phyloP scores from a whole-genome alignment of 345 rosid species.

The Turnera subulata region DNA sequence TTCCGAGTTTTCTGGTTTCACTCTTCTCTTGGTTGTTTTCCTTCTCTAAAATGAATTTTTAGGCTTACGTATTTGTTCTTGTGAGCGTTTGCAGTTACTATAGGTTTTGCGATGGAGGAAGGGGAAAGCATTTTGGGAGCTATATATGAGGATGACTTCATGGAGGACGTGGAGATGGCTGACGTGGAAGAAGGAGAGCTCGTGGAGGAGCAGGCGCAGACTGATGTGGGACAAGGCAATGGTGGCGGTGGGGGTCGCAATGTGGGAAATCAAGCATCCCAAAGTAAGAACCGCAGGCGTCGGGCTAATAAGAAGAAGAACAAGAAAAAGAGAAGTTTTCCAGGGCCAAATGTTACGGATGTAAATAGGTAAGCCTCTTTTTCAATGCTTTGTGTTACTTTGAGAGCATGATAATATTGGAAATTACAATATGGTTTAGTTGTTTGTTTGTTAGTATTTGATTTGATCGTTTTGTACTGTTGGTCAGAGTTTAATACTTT shows the following conservation, averaged over 20 bases:
- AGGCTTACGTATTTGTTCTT: no score
- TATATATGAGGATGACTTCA: slow-evolving; percentile 38
- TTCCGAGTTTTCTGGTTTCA: no score
- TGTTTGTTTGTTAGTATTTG: background rate
- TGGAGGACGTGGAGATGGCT: slow-evolving; percentile 69
- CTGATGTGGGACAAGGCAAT: slow-evolving; percentile 17
- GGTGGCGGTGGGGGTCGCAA: slow-evolving; percentile 10
- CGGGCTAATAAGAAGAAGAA: slow-evolving; percentile 47
- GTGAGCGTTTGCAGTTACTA: no score
- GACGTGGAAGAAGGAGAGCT: slow-evolving; percentile 89
- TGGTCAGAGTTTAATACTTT: no score
- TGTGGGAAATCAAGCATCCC: slow-evolving; percentile 26
- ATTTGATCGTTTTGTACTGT: background rate
- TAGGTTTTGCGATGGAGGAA: slow-evolving; percentile 44
- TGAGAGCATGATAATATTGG: background rate
- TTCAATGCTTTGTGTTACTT: background rate
- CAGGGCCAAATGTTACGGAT: slow-evolving; percentile 39
- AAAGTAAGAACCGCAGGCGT: slow-evolving; percentile 34
- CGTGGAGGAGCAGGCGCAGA: slow-evolving; percentile 25
- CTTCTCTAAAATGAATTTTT: no score
- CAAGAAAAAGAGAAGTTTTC: slow-evolving; percentile 25
- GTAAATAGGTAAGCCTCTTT: slow-evolving; percentile 52
- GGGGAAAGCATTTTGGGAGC: slow-evolving; percentile 52
- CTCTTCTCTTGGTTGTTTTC: no score
- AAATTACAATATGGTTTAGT: no score